Conservation (phyloP, 495 filamentous ascomycete species). For the Extremus antarcticus region DNA sequence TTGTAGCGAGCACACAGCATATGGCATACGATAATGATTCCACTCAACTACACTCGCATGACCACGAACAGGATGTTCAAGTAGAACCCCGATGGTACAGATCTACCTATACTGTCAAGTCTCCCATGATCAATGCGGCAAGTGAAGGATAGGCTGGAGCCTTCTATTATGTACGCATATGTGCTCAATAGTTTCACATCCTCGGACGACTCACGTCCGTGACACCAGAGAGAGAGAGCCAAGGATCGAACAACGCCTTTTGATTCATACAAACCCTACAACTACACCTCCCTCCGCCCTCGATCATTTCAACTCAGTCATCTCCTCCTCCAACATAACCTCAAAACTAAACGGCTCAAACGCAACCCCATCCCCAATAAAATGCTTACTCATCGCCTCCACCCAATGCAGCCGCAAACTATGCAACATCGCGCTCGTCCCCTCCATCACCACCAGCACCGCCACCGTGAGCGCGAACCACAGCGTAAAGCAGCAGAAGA, state of each 20-base stretch:
- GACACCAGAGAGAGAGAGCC: too few relatives aligned
- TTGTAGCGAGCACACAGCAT: background rate
- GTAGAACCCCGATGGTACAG: too few relatives aligned
- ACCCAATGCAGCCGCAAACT: conserved; percentile 95
- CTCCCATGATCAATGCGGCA: too few relatives aligned
- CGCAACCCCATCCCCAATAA: conserved; percentile 78
- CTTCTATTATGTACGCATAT: too few relatives aligned
- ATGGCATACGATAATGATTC: background rate
- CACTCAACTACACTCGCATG: background rate
- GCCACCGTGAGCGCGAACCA: conserved; percentile 80
- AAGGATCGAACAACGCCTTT: too few relatives aligned
- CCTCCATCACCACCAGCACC: conserved; percentile 75
- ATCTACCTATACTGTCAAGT: too few relatives aligned
- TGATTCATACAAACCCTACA: background rate
- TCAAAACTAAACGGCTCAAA: conserved; percentile 92
- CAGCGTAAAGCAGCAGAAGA: conserved; percentile 66
- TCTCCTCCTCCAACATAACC: conserved; percentile 75
- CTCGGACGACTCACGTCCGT: too few relatives aligned
- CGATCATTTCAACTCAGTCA: conserved; percentile 37
- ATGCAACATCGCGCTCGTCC: conserved; percentile 84
- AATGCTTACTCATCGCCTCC: conserved; percentile 99
- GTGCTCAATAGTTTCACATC: too few relatives aligned
- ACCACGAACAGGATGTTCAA: too few relatives aligned
- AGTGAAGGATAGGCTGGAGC: too few relatives aligned
- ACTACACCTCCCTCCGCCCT: background rate